These are phyloP conservation scores for Wickerhamiella bombiphila DNA, from an alignment of 805 yeast species.

Conservation along the genomic window DNA sequence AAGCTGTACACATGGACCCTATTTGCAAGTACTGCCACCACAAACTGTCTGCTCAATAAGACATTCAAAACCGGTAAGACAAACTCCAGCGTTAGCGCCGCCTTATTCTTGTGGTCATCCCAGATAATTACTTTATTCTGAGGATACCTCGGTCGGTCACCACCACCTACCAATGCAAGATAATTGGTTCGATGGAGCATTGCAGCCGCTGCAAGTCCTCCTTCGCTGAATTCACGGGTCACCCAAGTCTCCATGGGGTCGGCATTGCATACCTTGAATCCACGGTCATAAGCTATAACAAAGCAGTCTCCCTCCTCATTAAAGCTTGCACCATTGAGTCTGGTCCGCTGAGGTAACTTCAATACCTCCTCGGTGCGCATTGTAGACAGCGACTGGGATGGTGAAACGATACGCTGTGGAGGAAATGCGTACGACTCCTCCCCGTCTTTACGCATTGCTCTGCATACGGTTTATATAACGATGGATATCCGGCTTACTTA, in stretches of 20 bases:
- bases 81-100: constrained; percentile 61
- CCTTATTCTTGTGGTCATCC: constrained; percentile 76
- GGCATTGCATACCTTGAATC: constrained; percentile 73
- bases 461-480: too few species aligned
- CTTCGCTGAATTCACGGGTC: constrained; percentile 33
- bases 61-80: constrained; percentile 62
- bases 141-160: constrained; percentile 62
- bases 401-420: too few species aligned
- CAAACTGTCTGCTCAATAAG: constrained; percentile 56
- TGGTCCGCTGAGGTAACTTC: not conserved
- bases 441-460: too few species aligned
- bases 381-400: too few species aligned
- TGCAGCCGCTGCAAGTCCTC: constrained; percentile 60
- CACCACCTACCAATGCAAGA: constrained; percentile 83
- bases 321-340: constrained; percentile 46
- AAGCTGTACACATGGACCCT: constrained; percentile 67
- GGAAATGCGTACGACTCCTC: too few species aligned
- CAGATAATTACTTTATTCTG: constrained; percentile 70
- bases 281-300: constrained; percentile 64
- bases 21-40: constrained; percentile 55
- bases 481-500: too few species aligned
- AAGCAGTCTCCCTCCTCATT: constrained; percentile 88
- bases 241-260: constrained; percentile 75
- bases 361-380: not conserved
- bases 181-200: constrained; percentile 89